These are phyloP conservation scores for Aspergillus fumigatus DNA, from an alignment of 2,329 filamentous ascomycete species.

Conservation along the genomic window DNA sequence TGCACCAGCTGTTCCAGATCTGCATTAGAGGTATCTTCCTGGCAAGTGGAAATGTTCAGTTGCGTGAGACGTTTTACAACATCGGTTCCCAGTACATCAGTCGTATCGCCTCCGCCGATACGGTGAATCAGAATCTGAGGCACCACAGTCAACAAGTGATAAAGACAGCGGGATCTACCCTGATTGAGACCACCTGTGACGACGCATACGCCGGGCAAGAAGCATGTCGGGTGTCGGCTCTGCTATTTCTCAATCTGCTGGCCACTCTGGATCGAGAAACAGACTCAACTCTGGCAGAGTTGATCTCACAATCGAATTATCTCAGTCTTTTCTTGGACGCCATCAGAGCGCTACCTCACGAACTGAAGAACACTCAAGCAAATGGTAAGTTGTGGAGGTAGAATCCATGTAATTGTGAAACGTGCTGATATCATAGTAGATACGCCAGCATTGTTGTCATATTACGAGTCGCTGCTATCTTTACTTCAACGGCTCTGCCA, in stretches of 20 bases:
- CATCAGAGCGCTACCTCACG: conserved; percentile 69
- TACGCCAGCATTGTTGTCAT: conserved; percentile 52
- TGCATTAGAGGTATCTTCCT: conserved; percentile 75
- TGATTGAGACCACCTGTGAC: conserved; percentile 85
- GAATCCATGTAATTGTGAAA: too few species aligned
- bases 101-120: conserved; percentile 52
- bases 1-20: conserved; percentile 87
- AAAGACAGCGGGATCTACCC: conserved; percentile 72
- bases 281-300: conserved; percentile 69
- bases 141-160: conserved; percentile 62
- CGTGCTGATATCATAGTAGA: conserved; percentile 36
- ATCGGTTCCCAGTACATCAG: conserved; percentile 84
- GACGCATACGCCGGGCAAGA: conserved; percentile 84
- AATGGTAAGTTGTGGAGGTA: conserved; percentile 48
- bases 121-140: conserved; percentile 45
- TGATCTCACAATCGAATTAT: conserved; percentile 82
- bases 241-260: conserved; percentile 76
- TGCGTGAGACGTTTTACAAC: conserved; percentile 84
- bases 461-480: conserved; percentile 70
- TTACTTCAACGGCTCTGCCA: conserved; percentile 81
- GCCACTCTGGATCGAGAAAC: conserved; percentile 69
- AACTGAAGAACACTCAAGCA: conserved; percentile 58
- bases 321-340: conserved; percentile 86
- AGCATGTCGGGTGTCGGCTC: conserved; percentile 75
- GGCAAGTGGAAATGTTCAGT: conserved; percentile 62